These are phyloP conservation scores for Phytophthora sp. DNA, from an alignment of 352 stramenopile species.

Conservation along the genomic window DNA sequence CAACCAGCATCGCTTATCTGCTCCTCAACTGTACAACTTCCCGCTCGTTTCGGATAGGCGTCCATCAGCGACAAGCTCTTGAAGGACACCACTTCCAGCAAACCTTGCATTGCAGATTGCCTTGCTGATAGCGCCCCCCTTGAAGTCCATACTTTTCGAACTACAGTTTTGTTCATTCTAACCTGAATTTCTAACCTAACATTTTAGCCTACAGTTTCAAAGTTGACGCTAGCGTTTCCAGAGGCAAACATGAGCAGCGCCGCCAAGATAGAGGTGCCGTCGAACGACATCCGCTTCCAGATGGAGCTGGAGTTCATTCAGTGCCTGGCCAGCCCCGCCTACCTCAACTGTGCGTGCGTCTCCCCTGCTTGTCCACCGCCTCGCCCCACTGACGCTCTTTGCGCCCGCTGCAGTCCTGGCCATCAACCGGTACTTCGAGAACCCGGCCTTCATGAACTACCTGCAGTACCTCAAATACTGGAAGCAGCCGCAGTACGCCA, in stretches of 20 bases:
- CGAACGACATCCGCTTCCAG: slow-evolving; percentile 92
- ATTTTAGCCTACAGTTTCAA: too few relatives aligned
- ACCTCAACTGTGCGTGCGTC: slow-evolving; percentile 81
- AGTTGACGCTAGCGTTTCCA: too few relatives aligned
- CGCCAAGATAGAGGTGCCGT: slow-evolving; percentile 64
- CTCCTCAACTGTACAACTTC: too few relatives aligned
- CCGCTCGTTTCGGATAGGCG: too few relatives aligned
- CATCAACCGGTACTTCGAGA: slow-evolving; percentile 93
- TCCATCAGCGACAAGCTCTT: too few relatives aligned
- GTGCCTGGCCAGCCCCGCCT: slow-evolving; percentile 87
- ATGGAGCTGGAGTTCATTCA: slow-evolving; percentile 95
- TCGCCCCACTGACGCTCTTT: background rate
- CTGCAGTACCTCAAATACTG: slow-evolving; percentile 94
- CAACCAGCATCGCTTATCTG: too few relatives aligned
- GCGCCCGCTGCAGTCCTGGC: slow-evolving; percentile 63
- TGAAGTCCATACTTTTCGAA: too few relatives aligned
- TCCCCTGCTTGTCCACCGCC: background rate
- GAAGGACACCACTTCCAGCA: too few relatives aligned
- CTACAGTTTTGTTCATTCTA: too few relatives aligned
- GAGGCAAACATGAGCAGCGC: slow-evolving; percentile 17
- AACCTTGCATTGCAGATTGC: too few relatives aligned
- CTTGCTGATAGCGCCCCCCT: too few relatives aligned
- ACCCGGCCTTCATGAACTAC: slow-evolving; percentile 91
- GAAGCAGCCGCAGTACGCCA: slow-evolving; percentile 91
- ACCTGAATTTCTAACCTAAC: too few relatives aligned